Base-by-base conservation (phyloP, 1,284 basidiomycete genomes). In the Apiotrichum montevideense region DNA sequence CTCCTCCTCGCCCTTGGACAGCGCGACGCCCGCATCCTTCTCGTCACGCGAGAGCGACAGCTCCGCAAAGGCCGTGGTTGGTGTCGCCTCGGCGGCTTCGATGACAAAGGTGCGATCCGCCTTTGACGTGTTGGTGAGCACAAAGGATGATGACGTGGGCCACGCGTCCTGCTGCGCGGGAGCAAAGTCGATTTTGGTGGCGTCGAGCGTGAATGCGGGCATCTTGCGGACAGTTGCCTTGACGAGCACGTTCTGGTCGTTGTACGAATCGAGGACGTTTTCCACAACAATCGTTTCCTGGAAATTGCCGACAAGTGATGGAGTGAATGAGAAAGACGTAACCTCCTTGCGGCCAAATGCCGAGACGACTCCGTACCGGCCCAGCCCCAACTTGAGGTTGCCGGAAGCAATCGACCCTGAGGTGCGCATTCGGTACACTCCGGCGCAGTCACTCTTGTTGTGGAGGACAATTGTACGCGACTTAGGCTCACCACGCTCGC, bases 331-430 rank as follows among this genome's bases (percentile, higher is more conserved):
- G 59, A 77, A 76, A 52, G 68, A 71, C 52, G 76, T 75, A 47
- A 80, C 77, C 58, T 80, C 78, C 53, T 77, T 75, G 52, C 79
- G 78, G 41, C 79, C 79, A 59, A 79, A 79, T 8, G 79, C 78
- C 3, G 79, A 75, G 15, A 80, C 77, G 39, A 81, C 75, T 34
- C 79, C 80, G 59, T 79, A 79, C 32, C 79, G 72, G 41, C 79
- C 80, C 33, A 75, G 66, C 46, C 75, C 77, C 51, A 81, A 71
- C 61, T 78, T 78, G 61, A 81, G 77, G 65, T 80, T 79, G 15
- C 79, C 79, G 6, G 75, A 78, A 4, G 79, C 78, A 43, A 81
- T 81, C 44, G 76, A 78, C n/a, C 80, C 80, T 39, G 77, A 78
- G 42, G 79, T 79, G 35, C 78, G 77, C 50, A 81, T 75, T 50